Evolutionary conservation across 441 rosid species (phyloP), one percentile per base, ranked within the genome.

Genomic region (Pelargonium cotyledonis): DNA sequence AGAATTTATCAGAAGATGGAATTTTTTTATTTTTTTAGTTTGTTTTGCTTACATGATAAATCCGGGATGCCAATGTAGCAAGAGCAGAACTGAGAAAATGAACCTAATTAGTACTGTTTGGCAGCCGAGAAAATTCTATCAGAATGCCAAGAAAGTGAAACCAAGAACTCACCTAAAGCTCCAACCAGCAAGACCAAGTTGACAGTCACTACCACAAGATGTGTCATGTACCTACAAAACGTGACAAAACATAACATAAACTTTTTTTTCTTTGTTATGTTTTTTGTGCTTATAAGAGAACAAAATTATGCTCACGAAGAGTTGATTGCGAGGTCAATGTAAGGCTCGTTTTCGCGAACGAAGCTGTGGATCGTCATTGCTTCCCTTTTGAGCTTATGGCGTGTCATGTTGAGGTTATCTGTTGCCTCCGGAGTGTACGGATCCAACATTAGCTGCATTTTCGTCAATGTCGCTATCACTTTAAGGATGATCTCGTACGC

Each of bases 31-130:
- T 7, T 44, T 44, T 8, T 44, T 8, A 0, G 26, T 44, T 44
- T 44, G 1, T 51, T n/a, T 31, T 23, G 53, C 89, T 83, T 78
- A 85, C 96, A 68, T 70, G 71, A 87, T 47, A 58, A 89, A 74
- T 72, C 88, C 86, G 40, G 88, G 89, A 19, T 80, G 85, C 88
- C 88, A 86, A 68, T 86, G 89, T 73, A 85, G 65, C 53, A 88
- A 60, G 14, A 89, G 73, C 70, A 86, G 76, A 72, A 63, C 96
- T 89, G 82, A 58, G 68, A 51, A 68, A 72, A 66, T 77, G 65
- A 78, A 68, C 43, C 64, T 44, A 49, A 55, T 43, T 68, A 53
- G 21, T 40, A 58, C 11, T 1, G n/a, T 19, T 61, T 18, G 47
- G 57, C 35, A 26, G 38, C 51, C n/a, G 16, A 35, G 29, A 31